Conservation (phyloP, 768 basidiomycete genomes). For the Amyloporia xantha region DNA sequence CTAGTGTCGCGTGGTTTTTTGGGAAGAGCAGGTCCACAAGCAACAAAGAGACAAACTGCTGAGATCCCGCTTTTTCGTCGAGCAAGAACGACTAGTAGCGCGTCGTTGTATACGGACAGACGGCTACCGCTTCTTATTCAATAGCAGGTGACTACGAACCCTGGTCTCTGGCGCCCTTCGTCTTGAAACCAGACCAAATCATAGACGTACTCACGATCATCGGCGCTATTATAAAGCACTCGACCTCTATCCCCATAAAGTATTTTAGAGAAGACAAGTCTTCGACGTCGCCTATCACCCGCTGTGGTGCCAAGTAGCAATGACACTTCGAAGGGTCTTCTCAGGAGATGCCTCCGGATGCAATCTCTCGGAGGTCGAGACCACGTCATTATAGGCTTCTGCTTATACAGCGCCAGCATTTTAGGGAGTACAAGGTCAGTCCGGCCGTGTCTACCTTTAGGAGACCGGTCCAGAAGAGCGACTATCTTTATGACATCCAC, state of each 20-base stretch:
- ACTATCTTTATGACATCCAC: neutral
- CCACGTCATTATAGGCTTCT: neutral
- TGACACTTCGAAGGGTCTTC: neutral
- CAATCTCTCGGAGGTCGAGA: neutral
- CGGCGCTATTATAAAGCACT: neutral
- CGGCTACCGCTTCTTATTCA: no score
- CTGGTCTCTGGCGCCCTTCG: neutral
- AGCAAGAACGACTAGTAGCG: no score
- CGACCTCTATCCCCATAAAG: neutral
- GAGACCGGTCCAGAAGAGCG: neutral
- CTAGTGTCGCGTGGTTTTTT: no score
- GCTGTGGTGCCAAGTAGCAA: neutral
- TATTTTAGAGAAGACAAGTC: neutral
- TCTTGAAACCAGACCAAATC: neutral
- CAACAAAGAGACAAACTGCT: no score
- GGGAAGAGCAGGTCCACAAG: no score
- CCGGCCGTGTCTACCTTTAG: neutral
- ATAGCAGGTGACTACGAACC: no score
- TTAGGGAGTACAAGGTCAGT: neutral
- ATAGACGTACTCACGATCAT: neutral
- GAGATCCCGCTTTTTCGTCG: no score
- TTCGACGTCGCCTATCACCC: neutral
- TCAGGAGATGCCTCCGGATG: neutral
- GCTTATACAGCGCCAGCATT: neutral
- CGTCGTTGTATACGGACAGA: no score